Evolutionary conservation across 2,329 filamentous ascomycete genomes (phyloP), one percentile per base, ranked within the genome.

Genomic region (Diplocarpon mali): DNA sequence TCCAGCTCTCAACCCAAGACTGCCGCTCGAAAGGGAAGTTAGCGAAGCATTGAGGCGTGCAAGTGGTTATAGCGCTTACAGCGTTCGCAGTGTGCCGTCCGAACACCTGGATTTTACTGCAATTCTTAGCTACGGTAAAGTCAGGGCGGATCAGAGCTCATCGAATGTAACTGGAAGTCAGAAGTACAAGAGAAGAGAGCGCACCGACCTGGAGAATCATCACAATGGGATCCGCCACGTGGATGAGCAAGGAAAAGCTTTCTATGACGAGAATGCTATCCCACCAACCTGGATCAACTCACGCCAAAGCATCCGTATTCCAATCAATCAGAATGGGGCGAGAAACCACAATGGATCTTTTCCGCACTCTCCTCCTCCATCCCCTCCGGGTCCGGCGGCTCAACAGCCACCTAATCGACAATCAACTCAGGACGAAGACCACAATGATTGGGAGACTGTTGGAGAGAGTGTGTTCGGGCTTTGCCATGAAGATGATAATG

Each of bases 361-460:
- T 50, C 32, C 51, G 53, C n/a, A 46, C 49, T 17, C 50, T 51
- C 5, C 50, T 45, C 6, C 12, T 34, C 16, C 15, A 35, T 17
- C 30, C 10, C n/a, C 30, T 32, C 29, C 31, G 7, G 17, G 13
- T 17, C 20, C 20, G 7, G 20, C 20, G 7, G 17, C 34, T 6
- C 31, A 39, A 17, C 20, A 37, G 27, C 9, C 14, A n/a, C 12
- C n/a, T 8, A 42, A 38, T 11, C 28, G 31, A 35, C 38, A 27
- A n/a, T 28, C 40, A 44, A 31, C 36, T 5, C 46, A 38, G 5
- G 42, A 49, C 13, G 44, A 53, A 27, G 53, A 55, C 39, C 50
- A 56, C 24, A 36, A 58, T 37, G 59, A 62, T 41, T 62, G 60
- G 60, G 57, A 60, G 40, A 62, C 60, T 5, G 53, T 61, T 12